phyloP scores from a whole-genome alignment of 2,329 filamentous ascomycete genomes.

The Colletotrichum cordylinicola region DNA sequence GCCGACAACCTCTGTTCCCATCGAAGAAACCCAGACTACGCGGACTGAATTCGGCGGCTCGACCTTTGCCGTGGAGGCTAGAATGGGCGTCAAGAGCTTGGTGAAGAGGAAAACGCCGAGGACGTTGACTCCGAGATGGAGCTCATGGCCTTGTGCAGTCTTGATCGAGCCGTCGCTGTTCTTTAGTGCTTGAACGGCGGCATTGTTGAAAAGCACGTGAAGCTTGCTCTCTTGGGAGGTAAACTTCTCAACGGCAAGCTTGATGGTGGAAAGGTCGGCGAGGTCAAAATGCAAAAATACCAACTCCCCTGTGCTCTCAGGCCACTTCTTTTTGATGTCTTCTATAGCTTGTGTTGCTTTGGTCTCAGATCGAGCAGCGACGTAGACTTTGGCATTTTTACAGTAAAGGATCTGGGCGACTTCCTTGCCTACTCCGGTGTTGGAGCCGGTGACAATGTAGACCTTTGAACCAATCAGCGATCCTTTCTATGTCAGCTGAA shows the following conservation, averaged over 20 bases:
- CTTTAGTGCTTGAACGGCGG: constrained; percentile 14
- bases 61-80: constrained; percentile 33
- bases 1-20: constrained; percentile 27
- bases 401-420: constrained; percentile 58
- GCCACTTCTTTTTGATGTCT: constrained; percentile 39
- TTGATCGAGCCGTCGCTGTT: constrained; percentile 31
- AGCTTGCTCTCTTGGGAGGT: constrained; percentile 33
- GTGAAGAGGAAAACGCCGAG: constrained; percentile 43
- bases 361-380: constrained; percentile 52
- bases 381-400: constrained; percentile 59
- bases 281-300: constrained; percentile 51
- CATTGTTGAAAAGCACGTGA: constrained; percentile 49
- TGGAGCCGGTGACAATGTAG: constrained; percentile 53
- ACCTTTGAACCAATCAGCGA: constrained; percentile 33
- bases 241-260: constrained; percentile 32
- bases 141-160: constrained; percentile 45
- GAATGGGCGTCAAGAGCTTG: constrained; percentile 38
- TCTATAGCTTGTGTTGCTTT: constrained; percentile 51
- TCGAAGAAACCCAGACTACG: constrained; percentile 34
- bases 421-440: constrained; percentile 53
- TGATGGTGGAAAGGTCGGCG: constrained; percentile 38
- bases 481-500: fast-evolving
- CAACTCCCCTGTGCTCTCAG: constrained; percentile 42
- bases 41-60: constrained; percentile 33
- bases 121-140: constrained; percentile 45